Evolutionary conservation across 352 stramenopile genomes (phyloP), one percentile per base, ranked within the genome.

Genomic region (Phytophthora nicotianae): DNA sequence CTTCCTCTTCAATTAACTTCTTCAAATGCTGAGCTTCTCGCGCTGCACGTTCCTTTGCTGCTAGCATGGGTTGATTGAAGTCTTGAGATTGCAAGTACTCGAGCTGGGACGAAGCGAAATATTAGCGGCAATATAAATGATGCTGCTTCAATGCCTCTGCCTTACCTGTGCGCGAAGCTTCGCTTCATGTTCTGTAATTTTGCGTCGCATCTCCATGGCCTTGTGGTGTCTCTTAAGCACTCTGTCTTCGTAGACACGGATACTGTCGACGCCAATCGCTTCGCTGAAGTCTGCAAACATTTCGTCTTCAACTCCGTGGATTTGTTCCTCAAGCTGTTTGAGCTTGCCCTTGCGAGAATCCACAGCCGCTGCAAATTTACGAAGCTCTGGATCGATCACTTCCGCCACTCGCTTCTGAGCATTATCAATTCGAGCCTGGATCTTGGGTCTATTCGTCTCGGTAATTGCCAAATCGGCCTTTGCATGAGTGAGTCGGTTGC

Each of bases 191-290:
- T 90, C 80, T 3, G 80, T 76, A 33, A 94, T 86, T 59, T 84
- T 88, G 17, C 82, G 86, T 20, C 81, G 77, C 52, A 76, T 91
- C 7, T 91, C 79, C 41, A 84, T 70, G n/a, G 79, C 69, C 26
- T 89, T 75, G 24, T 90, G 72, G 35, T 91, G 83, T 3, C 83
- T 82, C 67, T 97, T 96, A 2, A 97, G 68, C 10, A 98, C 92
- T 17, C 89, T 96, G 57, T 97, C 90, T 75, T 99, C 95, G 65
- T 98, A 99, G 6, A 92, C 73, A 20, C 88, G 86, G 46, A 97
- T 93, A 52, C 81, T 97, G 20, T 78, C 61, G 14, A 97, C 77
- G 11, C 88, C 88, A 49, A 96, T 75, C 37, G 76, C 54, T 41
- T 86, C 67, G 37, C 88, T 95, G 60, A 97, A 96, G 5, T 84